phyloP scores from a whole-genome alignment of 352 stramenopile species.

The Phytopythium montanum region DNA sequence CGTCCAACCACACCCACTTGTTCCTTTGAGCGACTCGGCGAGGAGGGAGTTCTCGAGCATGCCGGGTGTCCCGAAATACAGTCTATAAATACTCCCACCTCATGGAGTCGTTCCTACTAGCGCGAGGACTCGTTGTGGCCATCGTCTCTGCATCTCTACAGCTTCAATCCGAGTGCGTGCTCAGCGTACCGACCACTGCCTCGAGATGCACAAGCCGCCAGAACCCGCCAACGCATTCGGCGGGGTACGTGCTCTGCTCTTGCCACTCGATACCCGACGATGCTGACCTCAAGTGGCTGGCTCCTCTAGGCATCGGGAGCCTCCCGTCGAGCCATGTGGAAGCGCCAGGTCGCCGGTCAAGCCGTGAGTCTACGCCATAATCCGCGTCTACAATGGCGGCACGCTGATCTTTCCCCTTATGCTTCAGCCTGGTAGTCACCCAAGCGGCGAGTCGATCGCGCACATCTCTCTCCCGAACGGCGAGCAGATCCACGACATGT shows the following conservation, averaged over 20 bases:
- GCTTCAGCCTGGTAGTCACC: not conserved
- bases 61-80: too few relatives aligned
- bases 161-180: not conserved
- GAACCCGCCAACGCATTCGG: conserved; percentile 25
- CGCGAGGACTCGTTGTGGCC: not conserved
- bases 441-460: conserved; percentile 10
- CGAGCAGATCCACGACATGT: conserved; percentile 77
- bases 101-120: too few relatives aligned
- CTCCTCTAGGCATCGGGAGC: conserved; percentile 47
- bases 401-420: not conserved
- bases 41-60: conserved; percentile 57
- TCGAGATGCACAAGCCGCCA: conserved; percentile 5
- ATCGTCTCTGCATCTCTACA: too few relatives aligned
- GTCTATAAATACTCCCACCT: too few relatives aligned
- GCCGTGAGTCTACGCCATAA: conserved; percentile 2
- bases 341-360: conserved; percentile 42
- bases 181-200: too few relatives aligned
- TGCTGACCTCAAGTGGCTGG: not conserved
- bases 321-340: conserved; percentile 64
- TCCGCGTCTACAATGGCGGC: not conserved
- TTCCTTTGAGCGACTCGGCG: conserved; percentile 24
- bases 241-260: conserved; percentile 17
- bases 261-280: not conserved
- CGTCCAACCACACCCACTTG: conserved; percentile 6
- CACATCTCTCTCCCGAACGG: conserved; percentile 59